Evolutionary conservation across 208 protist genomes (phyloP), one percentile per base, ranked within the genome.

Genomic region (Acanthamoeba healyi): DNA sequence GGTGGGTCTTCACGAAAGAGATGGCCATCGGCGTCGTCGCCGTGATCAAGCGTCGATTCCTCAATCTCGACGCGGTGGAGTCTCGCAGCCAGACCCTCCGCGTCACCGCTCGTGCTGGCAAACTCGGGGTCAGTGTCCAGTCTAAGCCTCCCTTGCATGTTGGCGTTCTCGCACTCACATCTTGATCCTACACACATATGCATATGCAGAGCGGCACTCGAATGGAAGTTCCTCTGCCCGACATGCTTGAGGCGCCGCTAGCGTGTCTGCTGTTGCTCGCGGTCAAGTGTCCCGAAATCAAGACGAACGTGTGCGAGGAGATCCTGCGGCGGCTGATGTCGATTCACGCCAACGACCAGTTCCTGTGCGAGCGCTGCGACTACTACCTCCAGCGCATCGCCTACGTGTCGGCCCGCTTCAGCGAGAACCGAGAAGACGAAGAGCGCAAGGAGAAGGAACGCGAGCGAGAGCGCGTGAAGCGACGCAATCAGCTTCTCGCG

Each of bases 21-120:
- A 89, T 67, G 82, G 82, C 54, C 51, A 58, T 89, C 46, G 82
- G 82, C 3, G 17, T 89, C 34, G 46, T 65, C 4, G 82, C 82
- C 32, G 82, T 89, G 22, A 65, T 89, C 56, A 89, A 89, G 56
- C 82, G 82, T 17, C 82, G 82, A 9, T 89, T 89, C 56, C 56
- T 89, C n/a, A 61, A 89, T 19, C 26, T 89, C 34, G 82, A 89
- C 82, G 82, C 82, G 15, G 46, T 61, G 14, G 82, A 89, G 29
- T 42, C 82, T 7, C 82, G 82, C n/a, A 89, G 82, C 32, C 54
- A 89, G 15, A 89, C 82, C 4, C 82, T 89, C 51, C 46, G 82
- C 9, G 82, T 89, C 32, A 40, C 82, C n/a, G 42, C 82, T 29
- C 46, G 56, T 24, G 46, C 82, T 14, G 82, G 82, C 46, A 89